Evolutionary conservation across 805 yeast species (phyloP).

Genomic region (Maudiozyma turicensis): DNA sequence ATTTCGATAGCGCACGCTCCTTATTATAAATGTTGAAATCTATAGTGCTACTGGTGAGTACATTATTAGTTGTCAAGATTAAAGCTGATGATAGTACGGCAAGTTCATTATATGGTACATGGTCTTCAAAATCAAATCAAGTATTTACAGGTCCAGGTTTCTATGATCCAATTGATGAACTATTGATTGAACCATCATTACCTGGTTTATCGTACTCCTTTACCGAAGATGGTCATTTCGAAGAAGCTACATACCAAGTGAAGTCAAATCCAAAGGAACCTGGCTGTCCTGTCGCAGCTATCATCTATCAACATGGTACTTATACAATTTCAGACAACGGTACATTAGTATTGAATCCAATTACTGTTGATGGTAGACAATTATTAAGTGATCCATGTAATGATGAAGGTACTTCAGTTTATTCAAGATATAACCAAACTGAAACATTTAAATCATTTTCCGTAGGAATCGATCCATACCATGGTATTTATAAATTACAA

Average conservation of each 20-base stretch:
- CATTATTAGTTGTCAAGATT: not conserved
- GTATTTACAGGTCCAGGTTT: conserved; percentile 97
- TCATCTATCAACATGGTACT: conserved; percentile 84
- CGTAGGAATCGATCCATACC: conserved; percentile 63
- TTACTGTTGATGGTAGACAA: conserved; percentile 87
- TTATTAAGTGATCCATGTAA: conserved; percentile 79
- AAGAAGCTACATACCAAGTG: conserved; percentile 80
- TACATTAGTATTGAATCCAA: conserved; percentile 58
- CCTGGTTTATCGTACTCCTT: conserved; percentile 93
- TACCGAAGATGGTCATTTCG: conserved; percentile 85
- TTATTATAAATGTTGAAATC: not conserved
- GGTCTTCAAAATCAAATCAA: conserved; percentile 89
- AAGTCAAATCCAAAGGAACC: conserved; percentile 63
- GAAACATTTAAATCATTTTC: conserved; percentile 49
- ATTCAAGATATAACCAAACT: conserved; percentile 62
- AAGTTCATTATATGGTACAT: conserved; percentile 50
- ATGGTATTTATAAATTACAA: conserved; percentile 71
- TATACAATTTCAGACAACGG: conserved; percentile 59
- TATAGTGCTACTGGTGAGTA: not conserved
- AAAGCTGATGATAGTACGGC: conserved; percentile 2
- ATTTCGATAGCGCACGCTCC: not conserved
- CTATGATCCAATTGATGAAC: conserved; percentile 92
- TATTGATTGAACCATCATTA: conserved; percentile 86
- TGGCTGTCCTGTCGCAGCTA: conserved; percentile 70
- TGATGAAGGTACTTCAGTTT: conserved; percentile 48